Evolutionary conservation across 2,329 filamentous ascomycete species (phyloP).

Genomic region (Scleromitrula shiraiana): DNA sequence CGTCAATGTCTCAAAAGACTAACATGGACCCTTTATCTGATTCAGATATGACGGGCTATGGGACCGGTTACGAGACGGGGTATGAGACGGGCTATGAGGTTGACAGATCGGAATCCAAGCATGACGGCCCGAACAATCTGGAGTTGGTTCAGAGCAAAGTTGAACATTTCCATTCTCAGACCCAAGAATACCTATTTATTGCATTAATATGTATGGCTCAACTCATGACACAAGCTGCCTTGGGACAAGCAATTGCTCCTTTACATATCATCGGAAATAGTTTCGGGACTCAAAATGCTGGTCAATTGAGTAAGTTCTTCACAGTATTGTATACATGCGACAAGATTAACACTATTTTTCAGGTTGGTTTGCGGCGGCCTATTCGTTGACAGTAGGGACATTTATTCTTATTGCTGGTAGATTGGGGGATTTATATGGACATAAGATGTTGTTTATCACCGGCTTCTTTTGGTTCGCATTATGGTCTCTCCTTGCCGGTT

Average conservation of each 20-base stretch:
- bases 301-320: slow-evolving; percentile 30
- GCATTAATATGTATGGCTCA: slow-evolving; percentile 39
- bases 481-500: slow-evolving; percentile 23
- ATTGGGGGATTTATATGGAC: slow-evolving; percentile 45
- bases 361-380: slow-evolving; percentile 51
- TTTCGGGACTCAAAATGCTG: slow-evolving; percentile 37
- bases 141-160: slow-evolving; percentile 8
- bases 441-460: slow-evolving; percentile 38
- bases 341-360: not conserved
- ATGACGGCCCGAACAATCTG: slow-evolving; percentile 5
- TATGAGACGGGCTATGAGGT: too few species aligned
- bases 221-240: slow-evolving; percentile 40
- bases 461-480: slow-evolving; percentile 35
- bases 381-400: slow-evolving; percentile 46
- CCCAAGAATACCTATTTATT: slow-evolving; percentile 34
- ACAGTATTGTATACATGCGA: not conserved
- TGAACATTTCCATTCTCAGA: slow-evolving; percentile 12
- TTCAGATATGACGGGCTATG: not conserved
- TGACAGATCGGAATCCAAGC: not conserved
- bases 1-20: not conserved
- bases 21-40: not conserved
- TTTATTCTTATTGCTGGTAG: slow-evolving; percentile 46
- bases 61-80: too few species aligned
- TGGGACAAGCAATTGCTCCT: slow-evolving; percentile 41
- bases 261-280: slow-evolving; percentile 39